phyloP scores from a whole-genome alignment of 2,329 filamentous ascomycete species.

The Pseudogymnoascus pannorum region DNA sequence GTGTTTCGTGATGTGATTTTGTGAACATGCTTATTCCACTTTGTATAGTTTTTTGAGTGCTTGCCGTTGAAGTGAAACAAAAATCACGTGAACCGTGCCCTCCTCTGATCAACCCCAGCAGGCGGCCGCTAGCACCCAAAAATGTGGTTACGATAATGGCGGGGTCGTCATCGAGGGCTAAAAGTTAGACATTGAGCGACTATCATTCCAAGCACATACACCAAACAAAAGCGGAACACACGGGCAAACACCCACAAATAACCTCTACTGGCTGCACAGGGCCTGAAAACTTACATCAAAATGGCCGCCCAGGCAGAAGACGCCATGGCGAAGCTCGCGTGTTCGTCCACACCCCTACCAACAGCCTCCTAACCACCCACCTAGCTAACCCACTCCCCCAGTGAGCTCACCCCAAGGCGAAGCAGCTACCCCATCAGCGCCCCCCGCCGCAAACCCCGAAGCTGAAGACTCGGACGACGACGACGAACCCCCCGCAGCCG shows the following conservation, averaged over 20 bases:
- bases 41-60: not conserved
- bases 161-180: not conserved
- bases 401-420: not conserved
- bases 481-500: slow-evolving; percentile 30
- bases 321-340: slow-evolving; percentile 4
- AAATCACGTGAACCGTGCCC: not conserved
- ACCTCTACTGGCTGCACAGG: not conserved
- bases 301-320: slow-evolving; percentile 10
- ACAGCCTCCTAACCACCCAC: not conserved
- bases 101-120: not conserved
- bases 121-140: not conserved
- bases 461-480: slow-evolving; percentile 47
- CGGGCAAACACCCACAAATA: not conserved
- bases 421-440: not conserved
- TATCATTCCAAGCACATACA: too few species aligned
- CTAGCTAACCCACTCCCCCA: not conserved
- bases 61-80: not conserved
- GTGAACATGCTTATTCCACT: not conserved
- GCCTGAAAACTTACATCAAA: not conserved
- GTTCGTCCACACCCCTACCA: not conserved
- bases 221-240: not conserved
- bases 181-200: too few species aligned
- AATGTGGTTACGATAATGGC: not conserved
- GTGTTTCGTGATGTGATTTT: not conserved
- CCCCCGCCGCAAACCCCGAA: slow-evolving; percentile 13